Evolutionary conservation across 2,329 filamentous ascomycete species (phyloP).

Genomic region (Alternaria brassicae): DNA sequence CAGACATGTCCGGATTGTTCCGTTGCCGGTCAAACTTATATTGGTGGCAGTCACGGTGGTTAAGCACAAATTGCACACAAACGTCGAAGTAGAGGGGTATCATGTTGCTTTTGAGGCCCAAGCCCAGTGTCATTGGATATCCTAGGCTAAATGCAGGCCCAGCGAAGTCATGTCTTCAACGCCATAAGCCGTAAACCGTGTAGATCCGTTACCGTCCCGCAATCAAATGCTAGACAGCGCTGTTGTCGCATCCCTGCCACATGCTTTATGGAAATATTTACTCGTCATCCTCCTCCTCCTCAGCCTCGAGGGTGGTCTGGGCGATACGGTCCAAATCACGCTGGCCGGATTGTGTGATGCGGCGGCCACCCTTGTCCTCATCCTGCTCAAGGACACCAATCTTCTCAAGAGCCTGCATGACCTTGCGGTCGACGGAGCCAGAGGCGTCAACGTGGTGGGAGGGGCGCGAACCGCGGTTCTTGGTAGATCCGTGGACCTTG

Average conservation of each 20-base stretch:
- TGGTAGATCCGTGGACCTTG: constrained; percentile 89
- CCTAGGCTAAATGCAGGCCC: constrained; percentile 43
- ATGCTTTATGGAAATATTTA: constrained; percentile 30
- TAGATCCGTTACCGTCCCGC: constrained; percentile 37
- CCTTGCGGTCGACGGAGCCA: constrained; percentile 95
- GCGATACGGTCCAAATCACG: constrained; percentile 90
- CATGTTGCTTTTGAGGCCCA: constrained; percentile 42
- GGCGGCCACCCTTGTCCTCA: constrained; percentile 97
- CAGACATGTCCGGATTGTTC: too few relatives aligned
- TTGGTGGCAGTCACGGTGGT: background rate
- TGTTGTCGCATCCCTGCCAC: constrained; percentile 12
- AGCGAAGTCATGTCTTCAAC: constrained; percentile 43
- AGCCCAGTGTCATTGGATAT: constrained; percentile 44
- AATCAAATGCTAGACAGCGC: constrained; percentile 36
- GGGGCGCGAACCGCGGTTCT: constrained; percentile 94
- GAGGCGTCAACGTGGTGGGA: constrained; percentile 95
- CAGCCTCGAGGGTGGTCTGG: constrained; percentile 59
- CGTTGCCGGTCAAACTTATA: background rate
- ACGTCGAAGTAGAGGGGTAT: constrained; percentile 27
- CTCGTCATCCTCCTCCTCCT: constrained; percentile 57
- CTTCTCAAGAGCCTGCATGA: constrained; percentile 98
- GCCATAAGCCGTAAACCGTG: constrained; percentile 48
- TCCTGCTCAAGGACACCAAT: constrained; percentile 97
- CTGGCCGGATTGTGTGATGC: constrained; percentile 97
- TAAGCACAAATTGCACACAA: background rate